Evolutionary conservation across 345 rosid species (phyloP).

Genomic region (Eucalyptus decipiens): DNA sequence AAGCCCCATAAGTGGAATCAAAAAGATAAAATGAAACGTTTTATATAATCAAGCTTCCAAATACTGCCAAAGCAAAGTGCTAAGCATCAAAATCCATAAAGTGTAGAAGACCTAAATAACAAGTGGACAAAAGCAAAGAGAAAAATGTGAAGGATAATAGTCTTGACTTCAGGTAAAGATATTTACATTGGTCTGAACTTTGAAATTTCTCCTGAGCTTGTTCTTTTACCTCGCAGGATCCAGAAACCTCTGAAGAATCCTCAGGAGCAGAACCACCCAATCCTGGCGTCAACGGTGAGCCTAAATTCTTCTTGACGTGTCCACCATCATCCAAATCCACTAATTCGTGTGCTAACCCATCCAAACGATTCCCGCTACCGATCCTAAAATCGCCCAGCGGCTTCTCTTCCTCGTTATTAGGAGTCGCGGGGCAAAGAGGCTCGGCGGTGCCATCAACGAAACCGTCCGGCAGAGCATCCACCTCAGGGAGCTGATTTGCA

Average conservation of each 20-base stretch:
- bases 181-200: conserved; percentile 27
- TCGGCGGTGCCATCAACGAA: conserved; percentile 69
- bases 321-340: conserved; percentile 8
- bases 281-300: neutral
- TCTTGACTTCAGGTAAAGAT: neutral
- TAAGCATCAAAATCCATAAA: neutral
- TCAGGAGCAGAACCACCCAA: conserved; percentile 3
- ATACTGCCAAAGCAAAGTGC: neutral
- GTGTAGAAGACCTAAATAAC: neutral
- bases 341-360: conserved; percentile 8
- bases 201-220: conserved; percentile 22
- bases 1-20: neutral
- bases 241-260: conserved; percentile 7
- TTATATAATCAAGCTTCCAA: neutral
- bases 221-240: conserved; percentile 16
- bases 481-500: conserved; percentile 80
- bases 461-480: conserved; percentile 87
- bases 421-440: conserved; percentile 35
- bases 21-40: neutral
- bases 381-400: conserved; percentile 10
- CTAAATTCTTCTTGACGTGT: neutral
- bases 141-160: neutral
- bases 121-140: neutral
- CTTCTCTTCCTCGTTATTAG: conserved; percentile 29
- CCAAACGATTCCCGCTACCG: conserved; percentile 1